A percentile compares a stretch with the other conserved stretches of the same genome.
Conservation (phyloP, 805 yeast species). For the Candida glaebosa region DNA sequence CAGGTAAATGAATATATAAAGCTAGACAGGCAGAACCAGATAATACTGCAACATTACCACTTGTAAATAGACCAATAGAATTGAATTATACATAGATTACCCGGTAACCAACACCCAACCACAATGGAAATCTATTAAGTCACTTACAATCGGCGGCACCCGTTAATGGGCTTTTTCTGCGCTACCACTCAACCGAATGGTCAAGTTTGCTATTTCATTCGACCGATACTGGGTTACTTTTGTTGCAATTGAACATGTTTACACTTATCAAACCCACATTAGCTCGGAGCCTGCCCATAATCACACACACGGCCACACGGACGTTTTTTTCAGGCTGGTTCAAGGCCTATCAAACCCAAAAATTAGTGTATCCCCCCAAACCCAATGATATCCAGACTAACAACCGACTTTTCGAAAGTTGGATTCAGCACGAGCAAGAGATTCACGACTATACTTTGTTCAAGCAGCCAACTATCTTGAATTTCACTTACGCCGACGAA, state of each 20-base stretch:
- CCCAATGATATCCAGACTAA: conserved; percentile 35
- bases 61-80: neutral
- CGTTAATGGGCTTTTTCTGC: too few species aligned
- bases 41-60: neutral
- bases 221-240: too few species aligned
- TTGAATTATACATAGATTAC: too few species aligned
- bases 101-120: too few species aligned
- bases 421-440: conserved; percentile 55
- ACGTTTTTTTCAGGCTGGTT: conserved; percentile 5
- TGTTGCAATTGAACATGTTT: too few species aligned
- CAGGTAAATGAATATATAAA: neutral
- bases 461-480: conserved; percentile 62
- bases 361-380: conserved; percentile 38
- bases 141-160: too few species aligned
- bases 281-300: neutral
- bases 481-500: conserved; percentile 70
- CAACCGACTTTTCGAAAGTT: conserved; percentile 36
- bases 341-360: conserved; percentile 11
- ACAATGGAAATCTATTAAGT: too few species aligned
- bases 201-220: too few species aligned
- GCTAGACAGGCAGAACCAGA: neutral
- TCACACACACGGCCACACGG: neutral
- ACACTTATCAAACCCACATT: conserved; percentile 1
- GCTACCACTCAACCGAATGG: too few species aligned
- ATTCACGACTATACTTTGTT: conserved; percentile 50